Evolutionary conservation across 192 early-diverging fungal species (phyloP).

Genomic region (Entomortierella chlamydospora): DNA sequence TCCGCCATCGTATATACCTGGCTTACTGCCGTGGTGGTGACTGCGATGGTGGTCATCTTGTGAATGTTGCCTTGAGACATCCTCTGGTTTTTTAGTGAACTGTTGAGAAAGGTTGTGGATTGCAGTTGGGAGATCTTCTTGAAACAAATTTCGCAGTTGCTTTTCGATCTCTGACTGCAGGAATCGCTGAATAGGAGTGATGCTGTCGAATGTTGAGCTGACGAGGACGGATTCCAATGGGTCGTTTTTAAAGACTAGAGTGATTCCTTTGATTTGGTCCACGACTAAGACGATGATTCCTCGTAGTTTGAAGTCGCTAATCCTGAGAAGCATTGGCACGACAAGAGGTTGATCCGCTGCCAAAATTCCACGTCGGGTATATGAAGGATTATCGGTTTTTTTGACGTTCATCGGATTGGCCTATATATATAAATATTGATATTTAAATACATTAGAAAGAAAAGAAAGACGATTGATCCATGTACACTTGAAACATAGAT

Average conservation of each 20-base stretch:
- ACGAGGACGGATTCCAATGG: conserved; percentile 94
- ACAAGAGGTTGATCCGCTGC: conserved; percentile 94
- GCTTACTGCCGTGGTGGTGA: conserved; percentile 4
- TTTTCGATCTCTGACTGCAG: conserved; percentile 93
- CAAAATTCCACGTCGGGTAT: conserved; percentile 75
- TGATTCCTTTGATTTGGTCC: conserved; percentile 93
- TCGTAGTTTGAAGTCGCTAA: conserved; percentile 87
- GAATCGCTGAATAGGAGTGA: conserved; percentile 87
- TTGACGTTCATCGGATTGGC: conserved; percentile 82
- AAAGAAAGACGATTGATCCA: neutral
- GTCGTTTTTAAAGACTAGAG: conserved; percentile 97
- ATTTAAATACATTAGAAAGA: neutral
- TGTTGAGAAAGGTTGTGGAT: conserved; percentile 91
- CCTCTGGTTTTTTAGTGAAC: conserved; percentile 64
- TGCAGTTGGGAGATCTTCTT: conserved; percentile 92
- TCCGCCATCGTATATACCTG: conserved; percentile 44
- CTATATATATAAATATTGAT: conserved; percentile 38
- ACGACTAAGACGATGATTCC: conserved; percentile 96
- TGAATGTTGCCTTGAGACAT: conserved; percentile 27
- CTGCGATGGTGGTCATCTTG: conserved; percentile 35
- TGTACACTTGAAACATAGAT: neutral
- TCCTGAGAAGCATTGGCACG: conserved; percentile 95
- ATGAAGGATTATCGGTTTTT: conserved; percentile 67
- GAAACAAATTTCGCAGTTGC: conserved; percentile 89
- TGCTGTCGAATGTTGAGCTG: conserved; percentile 96